Evolutionary conservation across 2,329 filamentous ascomycete genomes (phyloP).

Genomic region (Verticillium albo-atrum): DNA sequence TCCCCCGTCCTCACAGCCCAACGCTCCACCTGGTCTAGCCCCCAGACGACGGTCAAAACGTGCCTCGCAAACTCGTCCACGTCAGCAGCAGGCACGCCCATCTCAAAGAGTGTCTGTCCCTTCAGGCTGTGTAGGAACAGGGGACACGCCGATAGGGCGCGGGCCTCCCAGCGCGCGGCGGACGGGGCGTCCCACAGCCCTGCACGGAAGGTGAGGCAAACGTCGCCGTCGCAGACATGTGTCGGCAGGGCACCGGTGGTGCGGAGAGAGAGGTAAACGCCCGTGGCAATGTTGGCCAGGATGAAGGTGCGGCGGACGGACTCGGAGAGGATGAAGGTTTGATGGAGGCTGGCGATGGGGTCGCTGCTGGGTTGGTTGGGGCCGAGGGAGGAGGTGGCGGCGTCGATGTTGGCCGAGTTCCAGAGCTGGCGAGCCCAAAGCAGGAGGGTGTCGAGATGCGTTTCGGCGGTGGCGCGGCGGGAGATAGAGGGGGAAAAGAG

Average conservation of each 20-base stretch:
- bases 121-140: constrained; percentile 5
- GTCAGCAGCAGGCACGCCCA: constrained; percentile 4
- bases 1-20: constrained; percentile 7
- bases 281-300: constrained; percentile 10
- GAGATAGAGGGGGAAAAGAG: constrained; percentile 17
- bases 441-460: constrained; percentile 9
- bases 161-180: constrained; percentile 4
- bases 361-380: constrained; percentile 4
- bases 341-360: constrained; percentile 14
- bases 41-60: constrained; percentile 7
- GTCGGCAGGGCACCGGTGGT: background rate
- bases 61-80: constrained; percentile 9
- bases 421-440: constrained; percentile 13
- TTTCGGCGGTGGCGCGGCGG: constrained; percentile 16
- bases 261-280: constrained; percentile 14
- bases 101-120: constrained; percentile 1
- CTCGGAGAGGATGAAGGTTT: constrained; percentile 25
- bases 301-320: constrained; percentile 20
- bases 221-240: constrained; percentile 13
- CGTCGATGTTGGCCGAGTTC: constrained; percentile 11
- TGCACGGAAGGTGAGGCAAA: constrained; percentile 17
- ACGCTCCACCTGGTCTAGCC: constrained; percentile 8
- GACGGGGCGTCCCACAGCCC: constrained; percentile 22
- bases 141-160: background rate
- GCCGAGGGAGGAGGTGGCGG: background rate